Evolutionary conservation across 768 basidiomycete genomes (phyloP).

Genomic region (Termitomyces eurrhizus): DNA sequence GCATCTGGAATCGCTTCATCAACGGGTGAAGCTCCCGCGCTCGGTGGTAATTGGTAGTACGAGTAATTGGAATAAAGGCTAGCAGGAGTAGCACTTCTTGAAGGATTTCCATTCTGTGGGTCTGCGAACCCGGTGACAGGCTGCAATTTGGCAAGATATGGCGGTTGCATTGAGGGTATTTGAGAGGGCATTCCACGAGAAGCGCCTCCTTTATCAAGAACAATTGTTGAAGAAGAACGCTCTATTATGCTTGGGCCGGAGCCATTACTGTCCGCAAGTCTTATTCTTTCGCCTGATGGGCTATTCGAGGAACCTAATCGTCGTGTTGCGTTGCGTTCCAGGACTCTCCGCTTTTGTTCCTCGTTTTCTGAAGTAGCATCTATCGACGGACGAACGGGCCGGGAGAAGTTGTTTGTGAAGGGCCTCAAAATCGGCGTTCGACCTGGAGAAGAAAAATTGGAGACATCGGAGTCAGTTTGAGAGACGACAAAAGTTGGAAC

Average conservation of each 20-base stretch:
- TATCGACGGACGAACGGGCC: conserved; percentile 48
- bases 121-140: conserved; percentile 5
- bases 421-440: conserved; percentile 42
- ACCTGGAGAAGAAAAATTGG: conserved; percentile 19
- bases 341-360: conserved; percentile 43
- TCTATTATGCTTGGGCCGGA: not conserved
- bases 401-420: conserved; percentile 58
- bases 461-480: conserved; percentile 22
- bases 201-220: not conserved
- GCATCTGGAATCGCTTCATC: conserved; percentile 21
- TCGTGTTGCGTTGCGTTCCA: conserved; percentile 54
- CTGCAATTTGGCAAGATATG: conserved; percentile 5
- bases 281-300: not conserved
- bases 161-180: not conserved
- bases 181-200: conserved; percentile 2
- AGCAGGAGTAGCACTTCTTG: conserved; percentile 32
- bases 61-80: conserved; percentile 63
- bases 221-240: not conserved
- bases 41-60: conserved; percentile 59
- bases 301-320: conserved; percentile 29
- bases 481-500: conserved; percentile 56
- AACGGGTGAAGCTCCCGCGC: conserved; percentile 40
- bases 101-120: conserved; percentile 24
- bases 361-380: conserved; percentile 31
- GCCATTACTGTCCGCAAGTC: not conserved